Evolutionary conservation across 1,284 basidiomycete genomes (phyloP).

Genomic region (Meripilus lineatus): DNA sequence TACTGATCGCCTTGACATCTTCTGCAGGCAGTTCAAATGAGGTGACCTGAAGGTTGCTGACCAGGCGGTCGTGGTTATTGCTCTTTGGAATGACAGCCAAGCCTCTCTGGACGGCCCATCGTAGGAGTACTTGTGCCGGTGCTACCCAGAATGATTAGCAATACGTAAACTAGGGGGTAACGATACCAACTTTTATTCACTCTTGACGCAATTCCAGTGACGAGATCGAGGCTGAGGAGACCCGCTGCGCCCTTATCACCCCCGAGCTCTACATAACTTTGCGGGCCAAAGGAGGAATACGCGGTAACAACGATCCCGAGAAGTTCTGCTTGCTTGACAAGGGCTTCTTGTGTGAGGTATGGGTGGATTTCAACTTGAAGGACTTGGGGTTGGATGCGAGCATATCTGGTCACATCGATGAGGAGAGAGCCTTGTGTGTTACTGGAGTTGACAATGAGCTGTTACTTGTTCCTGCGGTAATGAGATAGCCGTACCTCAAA

Average conservation of each 20-base stretch:
- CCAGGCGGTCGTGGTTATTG: slow-evolving; percentile 48
- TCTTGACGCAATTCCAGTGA: slow-evolving; percentile 44
- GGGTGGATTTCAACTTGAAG: slow-evolving; percentile 80
- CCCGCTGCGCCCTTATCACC: slow-evolving; percentile 44
- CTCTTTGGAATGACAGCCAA: slow-evolving; percentile 80
- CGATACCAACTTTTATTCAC: slow-evolving; percentile 52
- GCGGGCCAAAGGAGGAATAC: slow-evolving; percentile 75
- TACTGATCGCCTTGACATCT: slow-evolving; percentile 57
- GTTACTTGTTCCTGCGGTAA: neutral
- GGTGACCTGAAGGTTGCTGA: slow-evolving; percentile 55
- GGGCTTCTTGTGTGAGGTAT: slow-evolving; percentile 63
- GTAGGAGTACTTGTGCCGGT: slow-evolving; percentile 62
- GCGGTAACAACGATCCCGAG: slow-evolving; percentile 69
- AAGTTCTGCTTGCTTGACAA: slow-evolving; percentile 55
- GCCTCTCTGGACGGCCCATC: slow-evolving; percentile 75
- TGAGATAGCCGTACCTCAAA: slow-evolving; percentile 37
- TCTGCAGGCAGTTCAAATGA: slow-evolving; percentile 54
- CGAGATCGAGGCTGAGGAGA: slow-evolving; percentile 48
- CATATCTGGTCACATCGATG: slow-evolving; percentile 65
- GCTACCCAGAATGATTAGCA: slow-evolving; percentile 36
- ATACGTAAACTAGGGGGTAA: slow-evolving; percentile 4
- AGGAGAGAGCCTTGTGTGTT: slow-evolving; percentile 63
- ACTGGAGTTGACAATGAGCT: slow-evolving; percentile 28
- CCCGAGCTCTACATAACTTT: slow-evolving; percentile 64
- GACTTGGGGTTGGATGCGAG: slow-evolving; percentile 64